Evolutionary conservation across 371 early-diverging fungal genomes (phyloP).

Genomic region (Umbelopsis sp.): DNA sequence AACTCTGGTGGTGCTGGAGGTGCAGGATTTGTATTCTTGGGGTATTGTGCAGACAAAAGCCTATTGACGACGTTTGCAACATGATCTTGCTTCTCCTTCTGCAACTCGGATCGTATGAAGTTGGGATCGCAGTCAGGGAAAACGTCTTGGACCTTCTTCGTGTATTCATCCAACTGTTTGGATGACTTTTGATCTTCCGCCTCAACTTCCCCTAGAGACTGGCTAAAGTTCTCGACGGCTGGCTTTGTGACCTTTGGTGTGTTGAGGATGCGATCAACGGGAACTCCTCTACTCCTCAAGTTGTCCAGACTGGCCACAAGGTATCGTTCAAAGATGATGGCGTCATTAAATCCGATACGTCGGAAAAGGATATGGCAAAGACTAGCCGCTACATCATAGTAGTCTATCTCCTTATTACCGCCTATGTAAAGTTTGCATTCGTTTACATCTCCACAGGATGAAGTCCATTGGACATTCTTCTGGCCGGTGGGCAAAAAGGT

Average conservation of each 20-base stretch:
- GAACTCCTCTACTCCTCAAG: conserved; percentile 78
- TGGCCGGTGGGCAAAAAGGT: conserved; percentile 63
- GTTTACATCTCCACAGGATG: conserved; percentile 64
- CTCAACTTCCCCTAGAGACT: background rate
- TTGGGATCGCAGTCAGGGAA: conserved; percentile 75
- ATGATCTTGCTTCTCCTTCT: conserved; percentile 58
- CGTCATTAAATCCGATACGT: conserved; percentile 67
- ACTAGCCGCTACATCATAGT: conserved; percentile 79
- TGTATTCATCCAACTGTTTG: conserved; percentile 40
- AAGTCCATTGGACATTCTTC: conserved; percentile 63
- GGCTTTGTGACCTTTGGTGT: conserved; percentile 40
- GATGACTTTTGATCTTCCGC: too few species aligned
- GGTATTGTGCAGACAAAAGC: conserved; percentile 67
- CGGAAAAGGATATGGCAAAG: conserved; percentile 64
- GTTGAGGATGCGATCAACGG: conserved; percentile 87
- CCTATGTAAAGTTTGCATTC: conserved; percentile 68
- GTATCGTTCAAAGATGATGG: conserved; percentile 66
- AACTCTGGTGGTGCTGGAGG: conserved; percentile 6
- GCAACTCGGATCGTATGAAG: conserved; percentile 58
- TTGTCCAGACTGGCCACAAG: conserved; percentile 65
- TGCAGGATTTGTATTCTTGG: conserved; percentile 25
- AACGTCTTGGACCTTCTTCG: conserved; percentile 55
- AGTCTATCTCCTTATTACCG: conserved; percentile 65
- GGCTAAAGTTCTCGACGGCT: conserved; percentile 9
- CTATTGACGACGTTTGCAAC: conserved; percentile 63